Evolutionary conservation across 2,329 filamentous ascomycete genomes (phyloP).

Genomic region (Helicocarpus griseus): DNA sequence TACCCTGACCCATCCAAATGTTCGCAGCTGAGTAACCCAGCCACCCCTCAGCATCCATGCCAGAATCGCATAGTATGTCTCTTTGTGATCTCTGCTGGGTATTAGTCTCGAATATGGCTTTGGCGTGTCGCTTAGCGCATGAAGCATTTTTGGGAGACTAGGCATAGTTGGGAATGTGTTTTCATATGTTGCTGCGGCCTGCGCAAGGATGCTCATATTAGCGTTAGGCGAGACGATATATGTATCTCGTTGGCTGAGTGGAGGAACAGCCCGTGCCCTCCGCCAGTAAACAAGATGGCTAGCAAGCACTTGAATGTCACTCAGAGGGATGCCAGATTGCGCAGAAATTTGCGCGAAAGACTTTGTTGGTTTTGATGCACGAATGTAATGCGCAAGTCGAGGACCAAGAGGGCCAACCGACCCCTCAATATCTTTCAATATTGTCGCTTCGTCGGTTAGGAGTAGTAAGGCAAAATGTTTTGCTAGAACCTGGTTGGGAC

Average conservation of each 20-base stretch:
- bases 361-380: conserved; percentile 50
- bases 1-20: conserved; percentile 81
- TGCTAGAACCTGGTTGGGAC: conserved; percentile 52
- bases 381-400: conserved; percentile 65
- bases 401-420: conserved; percentile 67
- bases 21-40: conserved; percentile 88
- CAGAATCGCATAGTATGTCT: conserved; percentile 79
- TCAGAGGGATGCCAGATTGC: conserved; percentile 55
- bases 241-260: conserved; percentile 77
- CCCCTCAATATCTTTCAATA: conserved; percentile 58
- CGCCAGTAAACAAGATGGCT: conserved; percentile 96
- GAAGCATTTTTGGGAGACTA: conserved; percentile 76
- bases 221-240: conserved; percentile 91
- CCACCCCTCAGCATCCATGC: conserved; percentile 88
- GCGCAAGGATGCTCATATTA: conserved; percentile 60
- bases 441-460: conserved; percentile 70
- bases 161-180: conserved; percentile 74
- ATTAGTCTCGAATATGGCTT: conserved; percentile 75
- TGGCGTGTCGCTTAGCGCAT: conserved; percentile 67
- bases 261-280: conserved; percentile 80
- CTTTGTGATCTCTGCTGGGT: conserved; percentile 77
- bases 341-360: conserved; percentile 62
- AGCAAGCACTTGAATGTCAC: conserved; percentile 76
- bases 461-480: conserved; percentile 82
- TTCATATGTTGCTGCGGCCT: conserved; percentile 63